Conservation (phyloP, 352 stramenopile species). For the Pythium coloratum region DNA sequence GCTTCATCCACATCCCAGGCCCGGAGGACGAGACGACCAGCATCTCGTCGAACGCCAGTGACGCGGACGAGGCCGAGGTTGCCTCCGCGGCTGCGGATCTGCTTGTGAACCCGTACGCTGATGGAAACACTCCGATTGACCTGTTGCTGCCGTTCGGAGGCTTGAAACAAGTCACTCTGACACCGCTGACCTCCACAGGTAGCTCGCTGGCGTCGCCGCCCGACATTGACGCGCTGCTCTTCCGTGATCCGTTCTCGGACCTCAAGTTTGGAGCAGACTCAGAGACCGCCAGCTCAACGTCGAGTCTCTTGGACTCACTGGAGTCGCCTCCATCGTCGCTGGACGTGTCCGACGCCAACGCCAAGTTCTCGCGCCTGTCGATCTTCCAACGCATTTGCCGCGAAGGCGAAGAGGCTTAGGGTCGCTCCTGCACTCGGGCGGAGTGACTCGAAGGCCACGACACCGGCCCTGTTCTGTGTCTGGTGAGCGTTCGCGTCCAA, state of each 20-base stretch:
- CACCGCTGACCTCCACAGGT: slow-evolving; percentile 44
- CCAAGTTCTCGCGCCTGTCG: slow-evolving; percentile 72
- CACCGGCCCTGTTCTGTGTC: neutral
- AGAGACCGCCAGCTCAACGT: slow-evolving; percentile 35
- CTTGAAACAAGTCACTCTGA: slow-evolving; percentile 60
- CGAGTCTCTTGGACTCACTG: slow-evolving; percentile 33
- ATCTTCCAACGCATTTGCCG: slow-evolving; percentile 85
- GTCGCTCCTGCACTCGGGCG: neutral
- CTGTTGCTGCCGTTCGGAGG: slow-evolving; percentile 66
- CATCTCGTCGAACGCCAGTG: slow-evolving; percentile 60
- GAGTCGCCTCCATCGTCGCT: slow-evolving; percentile 43
- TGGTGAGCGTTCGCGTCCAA: neutral
- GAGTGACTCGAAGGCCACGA: neutral
- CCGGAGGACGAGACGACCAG: slow-evolving; percentile 35
- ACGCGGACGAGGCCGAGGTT: slow-evolving; percentile 63
- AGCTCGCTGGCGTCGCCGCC: slow-evolving; percentile 35
- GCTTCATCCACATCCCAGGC: slow-evolving; percentile 83
- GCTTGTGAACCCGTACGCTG: slow-evolving; percentile 67
- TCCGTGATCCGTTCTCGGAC: slow-evolving; percentile 52
- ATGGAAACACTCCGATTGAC: slow-evolving; percentile 59
- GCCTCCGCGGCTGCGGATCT: slow-evolving; percentile 42
- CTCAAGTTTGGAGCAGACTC: slow-evolving; percentile 30
- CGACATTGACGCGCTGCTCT: slow-evolving; percentile 31
- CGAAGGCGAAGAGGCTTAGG: slow-evolving; percentile 48
- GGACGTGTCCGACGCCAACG: slow-evolving; percentile 31